Evolutionary conservation across 345 rosid genomes (phyloP), one percentile per base, ranked within the genome.

Genomic region (Mallotus nudiflorus): DNA sequence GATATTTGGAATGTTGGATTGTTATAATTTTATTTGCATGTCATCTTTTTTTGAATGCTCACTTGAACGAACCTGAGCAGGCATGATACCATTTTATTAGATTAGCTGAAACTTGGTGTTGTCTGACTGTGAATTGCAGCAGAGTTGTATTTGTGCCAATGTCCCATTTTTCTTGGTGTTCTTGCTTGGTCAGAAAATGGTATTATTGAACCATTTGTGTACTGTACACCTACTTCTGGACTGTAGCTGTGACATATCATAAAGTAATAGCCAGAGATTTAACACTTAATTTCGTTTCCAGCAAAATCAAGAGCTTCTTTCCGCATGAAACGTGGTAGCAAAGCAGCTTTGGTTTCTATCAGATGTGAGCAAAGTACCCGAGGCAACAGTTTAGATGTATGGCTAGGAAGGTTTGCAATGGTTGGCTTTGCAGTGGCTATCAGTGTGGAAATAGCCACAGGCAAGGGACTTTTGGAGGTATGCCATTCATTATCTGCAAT

Each of bases 341-440:
- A 70, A 82, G 77, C 83, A 79, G 61, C 80, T 72, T 40, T 84
- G 0, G 52, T 90, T 73, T 77, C 91, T 54, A 50, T 90, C 16
- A 84, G 89, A 83, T 84, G 97, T 46, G 91, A 88, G 84, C 96
- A 88, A 81, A 79, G 83, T 65, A 62, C 87, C 64, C 71, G 74
- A 70, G 85, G 88, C 62, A 88, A 66, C 85, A 68, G 88, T 77
- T 72, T 89, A 71, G 97, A 91, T 71, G 87, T 91, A 62, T 94
- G 98, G 98, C 85, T 90, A 10, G 99, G 97, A 33, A 87, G 99
- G 37, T 65, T 88, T 40, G 99, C 99, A 18, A 92, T 90, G 97
- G 53, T 90, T 73, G 97, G 93, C 68, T 94, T 94, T 85, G 95
- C 93, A 29, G 88, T 71, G 45, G 95, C 95, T 25, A 74, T 90